These are phyloP conservation scores for Ambispora gerdemannii DNA, from an alignment of 192 early-diverging fungal genomes.

Conservation along the genomic window DNA sequence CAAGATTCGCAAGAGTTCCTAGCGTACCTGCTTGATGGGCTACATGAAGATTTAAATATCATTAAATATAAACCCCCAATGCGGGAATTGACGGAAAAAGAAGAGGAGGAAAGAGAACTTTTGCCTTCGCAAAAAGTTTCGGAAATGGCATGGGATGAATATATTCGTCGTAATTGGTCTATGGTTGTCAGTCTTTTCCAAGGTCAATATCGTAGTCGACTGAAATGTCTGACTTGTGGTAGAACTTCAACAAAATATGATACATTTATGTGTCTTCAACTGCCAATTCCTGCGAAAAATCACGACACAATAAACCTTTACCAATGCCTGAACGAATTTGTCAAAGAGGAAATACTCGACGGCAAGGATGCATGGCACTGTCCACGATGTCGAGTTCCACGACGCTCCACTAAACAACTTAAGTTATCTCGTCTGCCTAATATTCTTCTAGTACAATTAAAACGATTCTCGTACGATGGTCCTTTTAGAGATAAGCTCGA, in stretches of 20 bases:
- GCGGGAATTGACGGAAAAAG: slow-evolving; percentile 16
- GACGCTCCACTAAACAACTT: slow-evolving; percentile 74
- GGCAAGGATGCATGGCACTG: slow-evolving; percentile 92
- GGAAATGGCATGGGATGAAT: slow-evolving; percentile 69
- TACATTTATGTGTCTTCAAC: slow-evolving; percentile 85
- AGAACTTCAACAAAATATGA: slow-evolving; percentile 84
- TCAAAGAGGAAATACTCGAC: slow-evolving; percentile 81
- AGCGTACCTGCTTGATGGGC: slow-evolving; percentile 78
- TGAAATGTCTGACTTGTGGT: slow-evolving; percentile 70
- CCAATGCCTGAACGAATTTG: slow-evolving; percentile 84
- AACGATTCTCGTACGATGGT: slow-evolving; percentile 89
- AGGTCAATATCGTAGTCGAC: slow-evolving; percentile 66
- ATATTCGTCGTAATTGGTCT: slow-evolving; percentile 71
- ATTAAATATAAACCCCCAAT: slow-evolving; percentile 44
- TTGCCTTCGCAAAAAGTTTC: slow-evolving; percentile 62
- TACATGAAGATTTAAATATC: slow-evolving; percentile 91
- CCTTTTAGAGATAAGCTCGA: slow-evolving; percentile 93
- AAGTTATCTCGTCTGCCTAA: slow-evolving; percentile 78
- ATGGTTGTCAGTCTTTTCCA: slow-evolving; percentile 91
- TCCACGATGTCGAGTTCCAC: slow-evolving; percentile 70
- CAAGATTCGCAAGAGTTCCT: slow-evolving; percentile 98
- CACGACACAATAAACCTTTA: slow-evolving; percentile 59
- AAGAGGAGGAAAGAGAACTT: slow-evolving; percentile 57
- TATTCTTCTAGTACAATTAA: slow-evolving; percentile 91
- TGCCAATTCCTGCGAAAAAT: slow-evolving; percentile 74